Percentiles rank a stretch among this genome's conserved stretches.
These are phyloP conservation scores for Aspergillus hortae DNA, from an alignment of 2,329 filamentous ascomycete genomes.

Conservation along the genomic window DNA sequence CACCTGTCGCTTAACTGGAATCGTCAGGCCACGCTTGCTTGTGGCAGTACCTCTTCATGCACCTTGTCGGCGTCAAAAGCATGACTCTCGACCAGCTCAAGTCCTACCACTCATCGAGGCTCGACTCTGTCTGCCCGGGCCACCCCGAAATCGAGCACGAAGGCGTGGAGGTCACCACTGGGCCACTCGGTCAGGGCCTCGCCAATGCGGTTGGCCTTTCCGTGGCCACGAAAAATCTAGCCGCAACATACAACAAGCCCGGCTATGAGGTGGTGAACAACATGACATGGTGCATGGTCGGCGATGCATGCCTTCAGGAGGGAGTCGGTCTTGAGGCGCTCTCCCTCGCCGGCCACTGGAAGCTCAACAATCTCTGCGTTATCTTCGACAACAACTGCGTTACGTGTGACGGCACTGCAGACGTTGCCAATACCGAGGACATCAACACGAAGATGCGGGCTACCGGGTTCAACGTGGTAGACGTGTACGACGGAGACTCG, in stretches of 20 bases:
- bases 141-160: conserved; percentile 50
- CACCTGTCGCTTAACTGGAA: background rate
- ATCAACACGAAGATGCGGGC: conserved; percentile 57
- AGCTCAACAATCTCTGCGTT: conserved; percentile 54
- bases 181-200: conserved; percentile 55
- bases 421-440: conserved; percentile 54
- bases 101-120: conserved; percentile 49
- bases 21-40: conserved; percentile 50
- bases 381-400: conserved; percentile 62
- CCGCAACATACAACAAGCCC: conserved; percentile 47
- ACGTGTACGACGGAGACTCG: conserved; percentile 52
- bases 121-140: conserved; percentile 52
- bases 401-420: conserved; percentile 56
- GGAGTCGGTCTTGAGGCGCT: conserved; percentile 57
- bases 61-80: conserved; percentile 52
- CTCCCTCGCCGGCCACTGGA: conserved; percentile 54
- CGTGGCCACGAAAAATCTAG: conserved; percentile 53
- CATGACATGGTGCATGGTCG: conserved; percentile 54
- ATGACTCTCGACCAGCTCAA: conserved; percentile 59
- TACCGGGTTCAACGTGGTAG: conserved; percentile 54
- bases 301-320: conserved; percentile 59
- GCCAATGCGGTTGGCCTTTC: conserved; percentile 57
- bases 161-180: conserved; percentile 56
- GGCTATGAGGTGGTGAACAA: conserved; percentile 47
- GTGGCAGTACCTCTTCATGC: conserved; percentile 53